Base-by-base conservation (phyloP, 1,139 yeast species). In the Yamadazyma atmosphaerica region DNA sequence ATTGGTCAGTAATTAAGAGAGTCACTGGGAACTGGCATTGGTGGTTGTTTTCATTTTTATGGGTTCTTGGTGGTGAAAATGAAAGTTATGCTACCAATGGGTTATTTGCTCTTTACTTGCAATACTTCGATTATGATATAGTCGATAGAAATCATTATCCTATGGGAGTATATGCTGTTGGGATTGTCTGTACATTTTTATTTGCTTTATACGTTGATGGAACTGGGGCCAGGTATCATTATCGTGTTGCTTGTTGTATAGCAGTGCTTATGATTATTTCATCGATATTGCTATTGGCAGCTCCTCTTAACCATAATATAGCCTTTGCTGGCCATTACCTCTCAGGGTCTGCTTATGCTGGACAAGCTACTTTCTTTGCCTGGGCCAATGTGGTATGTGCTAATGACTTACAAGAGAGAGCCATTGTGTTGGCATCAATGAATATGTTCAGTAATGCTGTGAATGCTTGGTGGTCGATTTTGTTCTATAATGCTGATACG, bases 41-140 rank as follows among this genome's bases (percentile, higher is more conserved):
- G 79, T 79, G 76, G 68, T 47, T 72, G 7, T 76, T 79, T 43
- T 70, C 79, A 4, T 50, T 74, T 10, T 66, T 78, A 9, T 79
- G 83, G 82, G 66, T 72, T 1, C 56, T 78, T 36, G 83, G 80
- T n/a, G 84, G 84, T 43, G 79, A 75, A 49, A 78, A 77, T 53
- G 76, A 77, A 46, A 72, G 81, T 15, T 78, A 66, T 52, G 68
- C 74, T 4, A 63, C 78, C 9, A 78, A 78, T 55, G 60, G 79
- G 2, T 60, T 79, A 7, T 73, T 78, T 51, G 72, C 82, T 2
- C 55, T 79, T 26, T 79, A 80, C 75, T 57, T 79, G 43, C 55
- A 64, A 39, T 52, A 68, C 44, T 65, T 59, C 40, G 57, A 60
- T 3, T 78, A 78, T 48, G 50, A 78, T 0, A 62, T 79, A 11